phyloP scores from a whole-genome alignment of 768 basidiomycete species.

The Psilocybe subaeruginosa region DNA sequence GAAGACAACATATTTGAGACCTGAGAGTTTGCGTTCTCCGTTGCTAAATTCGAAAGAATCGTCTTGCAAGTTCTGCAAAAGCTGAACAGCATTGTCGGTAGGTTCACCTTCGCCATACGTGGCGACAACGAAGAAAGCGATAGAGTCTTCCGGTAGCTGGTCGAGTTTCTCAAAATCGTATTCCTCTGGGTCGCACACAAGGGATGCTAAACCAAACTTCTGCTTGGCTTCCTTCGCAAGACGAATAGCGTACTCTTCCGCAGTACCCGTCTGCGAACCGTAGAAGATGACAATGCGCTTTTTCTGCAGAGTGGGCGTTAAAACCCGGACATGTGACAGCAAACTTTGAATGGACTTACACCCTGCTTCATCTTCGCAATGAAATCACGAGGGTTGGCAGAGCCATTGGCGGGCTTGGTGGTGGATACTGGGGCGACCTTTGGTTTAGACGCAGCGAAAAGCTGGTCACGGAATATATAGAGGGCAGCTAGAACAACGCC shows the following conservation, averaged over 20 bases:
- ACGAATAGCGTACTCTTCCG: conserved; percentile 97
- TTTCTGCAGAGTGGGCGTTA: conserved; percentile 58
- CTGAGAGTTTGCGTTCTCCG: conserved; percentile 73
- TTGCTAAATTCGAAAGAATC: conserved; percentile 86
- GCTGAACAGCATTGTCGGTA: conserved; percentile 94
- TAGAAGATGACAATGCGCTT: conserved; percentile 97
- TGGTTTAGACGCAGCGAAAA: conserved; percentile 70
- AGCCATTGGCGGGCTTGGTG: conserved; percentile 60
- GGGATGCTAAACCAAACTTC: conserved; percentile 92
- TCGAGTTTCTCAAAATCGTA: conserved; percentile 98
- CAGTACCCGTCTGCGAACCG: conserved; percentile 97
- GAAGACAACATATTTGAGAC: conserved; percentile 94
- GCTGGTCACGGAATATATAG: conserved; percentile 84
- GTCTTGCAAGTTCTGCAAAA: conserved; percentile 92
- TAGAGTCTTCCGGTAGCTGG: conserved; percentile 82
- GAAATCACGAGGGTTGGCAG: conserved; percentile 92
- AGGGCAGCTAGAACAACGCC: conserved; percentile 76
- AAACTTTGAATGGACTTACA: conserved; percentile 50
- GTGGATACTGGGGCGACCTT: conserved; percentile 50
- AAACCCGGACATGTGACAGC: conserved; percentile 10
- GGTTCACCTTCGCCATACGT: conserved; percentile 99
- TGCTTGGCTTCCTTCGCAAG: conserved; percentile 98
- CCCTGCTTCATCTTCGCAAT: conserved; percentile 92
- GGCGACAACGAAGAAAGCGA: conserved; percentile 94
- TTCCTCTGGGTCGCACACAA: conserved; percentile 98